Conservation (phyloP, 441 rosid genomes). For the Isatis lusitanica region DNA sequence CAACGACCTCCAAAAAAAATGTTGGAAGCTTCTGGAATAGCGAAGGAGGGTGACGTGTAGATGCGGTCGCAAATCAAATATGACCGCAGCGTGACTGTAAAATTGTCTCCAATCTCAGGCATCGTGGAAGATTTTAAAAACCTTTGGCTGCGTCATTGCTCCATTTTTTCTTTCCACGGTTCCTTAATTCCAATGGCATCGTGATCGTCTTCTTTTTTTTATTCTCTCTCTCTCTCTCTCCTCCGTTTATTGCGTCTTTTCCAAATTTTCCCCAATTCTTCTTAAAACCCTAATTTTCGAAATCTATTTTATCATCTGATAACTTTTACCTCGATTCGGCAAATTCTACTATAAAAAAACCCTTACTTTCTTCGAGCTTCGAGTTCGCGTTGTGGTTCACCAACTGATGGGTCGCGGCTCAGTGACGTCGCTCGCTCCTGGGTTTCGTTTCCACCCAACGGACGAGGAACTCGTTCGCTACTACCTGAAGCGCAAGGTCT, state of each 20-base stretch:
- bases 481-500: conserved; percentile 81
- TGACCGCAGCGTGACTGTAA: conserved; percentile 17
- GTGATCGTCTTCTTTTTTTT: conserved; percentile 23
- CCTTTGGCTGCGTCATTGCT: conserved; percentile 8
- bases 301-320: not conserved
- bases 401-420: conserved; percentile 59
- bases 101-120: not conserved
- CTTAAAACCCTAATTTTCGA: conserved; percentile 31
- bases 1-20: conserved; percentile 15
- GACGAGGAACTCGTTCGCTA: conserved; percentile 91
- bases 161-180: conserved; percentile 7
- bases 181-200: conserved; percentile 26
- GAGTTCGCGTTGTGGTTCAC: not conserved
- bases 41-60: conserved; percentile 7
- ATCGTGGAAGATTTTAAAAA: conserved; percentile 31
- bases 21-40: conserved; percentile 22
- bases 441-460: conserved; percentile 94
- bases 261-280: conserved; percentile 12
- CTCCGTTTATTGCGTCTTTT: conserved; percentile 9
- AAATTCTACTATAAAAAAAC: not conserved
- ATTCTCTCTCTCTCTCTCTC: conserved; percentile 5
- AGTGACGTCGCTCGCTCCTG: conserved; percentile 76
- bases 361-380: conserved; percentile 5
- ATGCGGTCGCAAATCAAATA: not conserved
- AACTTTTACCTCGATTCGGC: not conserved